Conservation (phyloP, 2,329 filamentous ascomycete genomes). For the Neoscytalidium dimidiatum region DNA sequence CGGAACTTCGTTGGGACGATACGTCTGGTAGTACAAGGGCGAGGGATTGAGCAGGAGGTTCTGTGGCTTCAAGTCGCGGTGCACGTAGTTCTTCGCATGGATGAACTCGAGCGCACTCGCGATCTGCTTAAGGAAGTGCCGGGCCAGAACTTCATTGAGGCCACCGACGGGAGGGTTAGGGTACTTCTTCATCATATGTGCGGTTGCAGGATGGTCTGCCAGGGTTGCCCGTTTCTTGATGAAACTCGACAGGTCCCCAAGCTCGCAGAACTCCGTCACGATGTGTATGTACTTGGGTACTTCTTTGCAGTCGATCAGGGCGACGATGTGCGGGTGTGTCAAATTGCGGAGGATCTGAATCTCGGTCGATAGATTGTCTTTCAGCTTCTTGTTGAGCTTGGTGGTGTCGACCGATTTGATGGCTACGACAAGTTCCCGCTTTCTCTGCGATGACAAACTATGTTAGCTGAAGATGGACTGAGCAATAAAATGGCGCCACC, state of each 20-base stretch:
- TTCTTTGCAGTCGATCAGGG: constrained; percentile 92
- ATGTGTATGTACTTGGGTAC: constrained; percentile 87
- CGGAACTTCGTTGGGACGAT: constrained; percentile 61
- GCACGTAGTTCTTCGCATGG: constrained; percentile 81
- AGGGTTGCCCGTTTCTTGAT: constrained; percentile 92
- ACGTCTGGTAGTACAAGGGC: constrained; percentile 65
- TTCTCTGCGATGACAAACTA: constrained; percentile 57
- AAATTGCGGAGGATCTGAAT: constrained; percentile 93
- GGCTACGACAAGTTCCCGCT: constrained; percentile 82
- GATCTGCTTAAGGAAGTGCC: constrained; percentile 95
- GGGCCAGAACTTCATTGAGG: constrained; percentile 93
- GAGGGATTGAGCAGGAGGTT: constrained; percentile 90
- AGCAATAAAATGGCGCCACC: not conserved
- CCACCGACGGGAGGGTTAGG: constrained; percentile 80
- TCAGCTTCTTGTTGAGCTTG: constrained; percentile 92
- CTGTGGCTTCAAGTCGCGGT: constrained; percentile 96
- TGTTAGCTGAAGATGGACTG: constrained; percentile 17
- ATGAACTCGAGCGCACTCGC: constrained; percentile 89
- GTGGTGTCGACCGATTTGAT: constrained; percentile 94
- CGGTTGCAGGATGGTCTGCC: constrained; percentile 74
- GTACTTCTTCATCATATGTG: constrained; percentile 91
- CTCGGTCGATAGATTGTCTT: constrained; percentile 92
- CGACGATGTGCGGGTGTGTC: constrained; percentile 94
- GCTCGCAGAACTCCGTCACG: constrained; percentile 97
- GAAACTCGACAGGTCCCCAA: constrained; percentile 91